Evolutionary conservation across 805 yeast species (phyloP), one percentile per base, ranked within the genome.

Genomic region (Tetrapisispora arboricola): DNA sequence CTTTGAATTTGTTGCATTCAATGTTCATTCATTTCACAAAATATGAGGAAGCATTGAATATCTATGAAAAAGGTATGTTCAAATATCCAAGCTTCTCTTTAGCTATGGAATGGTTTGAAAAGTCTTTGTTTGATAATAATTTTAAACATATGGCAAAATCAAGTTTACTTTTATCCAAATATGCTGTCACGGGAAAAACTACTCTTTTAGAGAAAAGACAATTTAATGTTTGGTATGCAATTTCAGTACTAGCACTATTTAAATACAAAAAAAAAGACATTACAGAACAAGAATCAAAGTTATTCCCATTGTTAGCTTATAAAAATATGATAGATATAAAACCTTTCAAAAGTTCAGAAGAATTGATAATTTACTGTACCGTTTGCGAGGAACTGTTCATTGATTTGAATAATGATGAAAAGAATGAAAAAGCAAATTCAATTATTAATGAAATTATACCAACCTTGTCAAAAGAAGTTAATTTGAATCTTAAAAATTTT

Each of bases 301-400:
- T 86, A 29, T 75, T 75, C 44, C 79, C 84, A 1, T 64, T 70
- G 43, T 61, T 86, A 26, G 88, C 86, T 0, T 51, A 68, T 43
- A 75, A 79, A 47, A 55, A 80, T 46, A 55, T 82, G 22, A 76
- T 72, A 22, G 59, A 60, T n/a, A 54, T 71, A 15, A 63, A 65
- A 33, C 84, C 90, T 1, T 64, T 69, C 34, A 48, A 64, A 31
- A 64, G 67, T 17, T 74, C 80, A 8, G 94, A 85, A 49, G 94
- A 87, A 44, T 61, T 72, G 2, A 84, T 65, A 47, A 73, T 85
- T 2, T 70, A 70, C 43, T 77, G 76, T 2, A 62, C 68, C 32
- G 67, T 84, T 2, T 58, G 78, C 44, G 57, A 64, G 34, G 57
- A 62, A 33, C 40, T 58, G 27, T 58, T 54, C 30, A 34, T 34